phyloP scores from a whole-genome alignment of 129 eudicot species.

The Tanacetum coccineum region DNA sequence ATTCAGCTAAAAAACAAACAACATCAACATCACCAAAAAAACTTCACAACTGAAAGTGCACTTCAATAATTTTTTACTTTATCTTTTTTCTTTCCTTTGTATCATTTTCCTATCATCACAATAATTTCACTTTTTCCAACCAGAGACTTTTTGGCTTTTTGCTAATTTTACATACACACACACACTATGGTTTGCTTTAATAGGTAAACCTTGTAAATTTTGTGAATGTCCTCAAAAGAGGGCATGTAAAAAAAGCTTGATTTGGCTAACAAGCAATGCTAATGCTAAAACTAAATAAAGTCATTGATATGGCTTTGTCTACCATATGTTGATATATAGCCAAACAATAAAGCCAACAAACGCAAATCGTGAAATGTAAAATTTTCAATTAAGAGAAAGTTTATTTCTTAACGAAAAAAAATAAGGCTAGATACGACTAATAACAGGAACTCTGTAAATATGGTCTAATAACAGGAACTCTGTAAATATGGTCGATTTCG shows the following conservation, averaged over 20 bases:
- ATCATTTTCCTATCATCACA: background rate
- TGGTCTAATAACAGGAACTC: no score
- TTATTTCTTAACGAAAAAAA: background rate
- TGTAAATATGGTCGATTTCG: no score
- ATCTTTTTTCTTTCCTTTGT: background rate
- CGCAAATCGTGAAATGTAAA: background rate
- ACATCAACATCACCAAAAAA: background rate
- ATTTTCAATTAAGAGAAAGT: background rate
- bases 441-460: no score
- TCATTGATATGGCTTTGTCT: background rate
- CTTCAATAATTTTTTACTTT: background rate
- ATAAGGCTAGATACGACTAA: no score
- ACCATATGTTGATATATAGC: constrained; percentile 7
- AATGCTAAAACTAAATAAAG: constrained; percentile 6
- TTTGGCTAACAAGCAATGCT: constrained; percentile 11
- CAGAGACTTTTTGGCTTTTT: constrained; percentile 5
- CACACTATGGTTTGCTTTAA: constrained; percentile 12
- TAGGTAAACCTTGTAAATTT: background rate
- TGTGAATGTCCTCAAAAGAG: constrained; percentile 5
- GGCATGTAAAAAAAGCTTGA: background rate
- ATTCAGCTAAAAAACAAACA: constrained; percentile 17
- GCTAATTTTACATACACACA: background rate
- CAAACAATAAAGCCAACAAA: background rate
- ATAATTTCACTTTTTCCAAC: background rate
- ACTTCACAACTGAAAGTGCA: constrained; percentile 1